These are phyloP conservation scores for Lichtheimia ornata DNA, from an alignment of 371 early-diverging fungal genomes.

Conservation along the genomic window DNA sequence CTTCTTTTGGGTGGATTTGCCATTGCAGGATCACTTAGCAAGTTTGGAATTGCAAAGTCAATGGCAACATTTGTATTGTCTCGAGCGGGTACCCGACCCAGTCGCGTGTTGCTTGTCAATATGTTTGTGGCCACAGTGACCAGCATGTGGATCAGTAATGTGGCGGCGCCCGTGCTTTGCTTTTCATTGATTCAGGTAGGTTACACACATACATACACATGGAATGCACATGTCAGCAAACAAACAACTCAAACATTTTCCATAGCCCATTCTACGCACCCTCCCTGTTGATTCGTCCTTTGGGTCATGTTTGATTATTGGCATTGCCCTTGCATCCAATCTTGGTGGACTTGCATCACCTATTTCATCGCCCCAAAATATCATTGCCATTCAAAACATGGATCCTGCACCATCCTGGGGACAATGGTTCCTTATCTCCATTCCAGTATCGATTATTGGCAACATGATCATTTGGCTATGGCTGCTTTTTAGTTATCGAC, in stretches of 20 bases:
- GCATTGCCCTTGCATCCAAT: slow-evolving; percentile 82
- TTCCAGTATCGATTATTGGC: slow-evolving; percentile 64
- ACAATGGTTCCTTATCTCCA: slow-evolving; percentile 63
- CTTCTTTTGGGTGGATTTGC: slow-evolving; percentile 81
- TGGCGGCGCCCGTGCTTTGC: slow-evolving; percentile 98
- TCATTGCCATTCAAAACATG: slow-evolving; percentile 78
- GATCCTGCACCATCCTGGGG: slow-evolving; percentile 71
- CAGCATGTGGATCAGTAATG: slow-evolving; percentile 97
- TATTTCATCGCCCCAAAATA: slow-evolving; percentile 83
- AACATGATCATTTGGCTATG: slow-evolving; percentile 73
- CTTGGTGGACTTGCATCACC: slow-evolving; percentile 87
- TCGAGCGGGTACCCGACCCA: slow-evolving; percentile 85
- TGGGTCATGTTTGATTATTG: slow-evolving; percentile 75
- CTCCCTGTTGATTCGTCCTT: slow-evolving; percentile 68
- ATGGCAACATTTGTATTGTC: slow-evolving; percentile 87
- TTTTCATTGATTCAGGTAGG: slow-evolving; percentile 81
- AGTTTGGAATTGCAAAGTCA: slow-evolving; percentile 90
- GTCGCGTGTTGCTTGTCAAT: slow-evolving; percentile 82
- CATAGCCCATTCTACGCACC: slow-evolving; percentile 72
- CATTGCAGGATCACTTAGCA: slow-evolving; percentile 80
- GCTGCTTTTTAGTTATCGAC: slow-evolving; percentile 62
- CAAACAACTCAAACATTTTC: not conserved
- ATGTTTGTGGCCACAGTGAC: slow-evolving; percentile 95
- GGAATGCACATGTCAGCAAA: not conserved
- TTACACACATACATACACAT: not conserved